Evolutionary conservation across 2,329 filamentous ascomycete genomes (phyloP), one percentile per base, ranked within the genome.

Genomic region (Calonectria naviculata): DNA sequence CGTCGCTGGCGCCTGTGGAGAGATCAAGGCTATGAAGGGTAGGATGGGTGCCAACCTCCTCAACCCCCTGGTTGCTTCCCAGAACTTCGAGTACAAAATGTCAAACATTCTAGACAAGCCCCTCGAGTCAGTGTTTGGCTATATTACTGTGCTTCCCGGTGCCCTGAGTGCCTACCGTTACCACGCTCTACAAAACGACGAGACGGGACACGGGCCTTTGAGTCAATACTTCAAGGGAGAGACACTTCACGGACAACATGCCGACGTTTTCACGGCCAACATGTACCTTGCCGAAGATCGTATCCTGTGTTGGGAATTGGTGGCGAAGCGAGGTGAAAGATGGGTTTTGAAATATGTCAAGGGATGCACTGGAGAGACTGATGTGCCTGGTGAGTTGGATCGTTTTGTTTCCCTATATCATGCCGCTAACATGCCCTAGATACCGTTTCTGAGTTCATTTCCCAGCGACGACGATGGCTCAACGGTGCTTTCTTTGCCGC

Each of bases 81-180:
- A 99, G 79, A 99, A 99, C 82, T 99, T 99, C 76, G 97, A 99
- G 86, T 99, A 99, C 87, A 99, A 99, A 84, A 98, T 99, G 95
- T 98, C 95, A 46, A 99, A 99, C 79, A 99, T 99, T 78, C 88
- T 99, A 29, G 97, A 99, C 82, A 99, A 99, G 83, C 97, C 97
- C 0, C 87, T 99, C 2, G 97, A 99, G 82, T 98, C 95, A 0
- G 96, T 98, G 0, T 99, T 99, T 82, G 97, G 97, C 2, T 99
- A 98, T 81, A 99, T 99, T 77, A 98, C 96, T 7, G 97, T 99
- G 77, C 86, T 99, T 74, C 97, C 97, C 0, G 97, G 97, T 83
- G 97, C 97, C 0, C 89, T 99, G 64, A 97, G 94, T 81, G 97
- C 97, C 2, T 99, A 99, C 82, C 91, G 97, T 47, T 99, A 97